These are phyloP conservation scores for Elaeis guineensis DNA, from an alignment of 176 grass and related monocot genomes.

Conservation along the genomic window DNA sequence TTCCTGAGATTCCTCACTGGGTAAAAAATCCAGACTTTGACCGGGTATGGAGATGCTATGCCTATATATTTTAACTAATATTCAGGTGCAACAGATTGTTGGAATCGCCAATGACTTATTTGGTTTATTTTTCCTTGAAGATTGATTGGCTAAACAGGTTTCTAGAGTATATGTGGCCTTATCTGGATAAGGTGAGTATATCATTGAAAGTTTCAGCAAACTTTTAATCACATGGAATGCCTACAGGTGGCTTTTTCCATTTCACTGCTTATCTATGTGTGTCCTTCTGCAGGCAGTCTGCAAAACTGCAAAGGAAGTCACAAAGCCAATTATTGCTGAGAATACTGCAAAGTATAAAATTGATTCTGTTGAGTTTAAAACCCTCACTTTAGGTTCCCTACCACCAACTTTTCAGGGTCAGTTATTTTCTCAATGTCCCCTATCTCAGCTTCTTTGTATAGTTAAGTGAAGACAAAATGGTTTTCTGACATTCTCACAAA, in stretches of 20 bases:
- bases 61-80: too few relatives aligned
- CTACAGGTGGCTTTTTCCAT: background rate
- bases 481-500: too few relatives aligned
- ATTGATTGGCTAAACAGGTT: constrained; percentile 88
- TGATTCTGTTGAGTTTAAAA: constrained; percentile 78
- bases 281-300: constrained; percentile 53
- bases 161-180: constrained; percentile 69
- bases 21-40: too few relatives aligned
- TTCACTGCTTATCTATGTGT: constrained; percentile 13
- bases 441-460: too few relatives aligned
- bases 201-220: background rate
- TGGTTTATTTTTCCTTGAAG: constrained; percentile 17
- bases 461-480: too few relatives aligned
- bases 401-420: constrained; percentile 76
- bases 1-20: too few relatives aligned
- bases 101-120: too few relatives aligned
- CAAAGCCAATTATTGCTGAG: constrained; percentile 78
- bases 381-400: constrained; percentile 65
- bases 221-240: constrained; percentile 1
- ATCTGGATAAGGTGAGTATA: constrained; percentile 69
- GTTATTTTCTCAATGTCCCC: background rate
- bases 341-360: constrained; percentile 78
- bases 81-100: too few relatives aligned
- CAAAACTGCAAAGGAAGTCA: constrained; percentile 65
- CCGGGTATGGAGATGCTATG: too few relatives aligned